Conservation (phyloP, 306 rosid species). For the Prosopis cineraria region DNA sequence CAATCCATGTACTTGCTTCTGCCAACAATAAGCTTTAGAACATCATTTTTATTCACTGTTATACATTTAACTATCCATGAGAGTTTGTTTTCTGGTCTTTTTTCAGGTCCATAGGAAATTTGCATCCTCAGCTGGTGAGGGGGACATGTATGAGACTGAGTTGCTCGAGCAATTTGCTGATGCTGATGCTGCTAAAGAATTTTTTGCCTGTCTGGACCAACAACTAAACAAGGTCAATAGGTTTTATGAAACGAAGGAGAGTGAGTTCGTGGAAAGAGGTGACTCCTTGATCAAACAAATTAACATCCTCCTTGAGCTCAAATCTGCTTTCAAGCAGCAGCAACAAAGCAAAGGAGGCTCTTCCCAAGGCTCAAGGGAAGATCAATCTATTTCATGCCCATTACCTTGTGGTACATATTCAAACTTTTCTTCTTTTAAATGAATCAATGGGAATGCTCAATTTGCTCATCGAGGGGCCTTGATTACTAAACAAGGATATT, state of each 20-base stretch:
- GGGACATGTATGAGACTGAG: constrained; percentile 89
- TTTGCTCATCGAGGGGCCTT: constrained; percentile 8
- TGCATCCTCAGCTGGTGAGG: constrained; percentile 73
- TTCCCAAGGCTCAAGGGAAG: constrained; percentile 65
- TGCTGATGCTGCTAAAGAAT: constrained; percentile 73
- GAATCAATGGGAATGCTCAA: not conserved
- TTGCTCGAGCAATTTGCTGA: constrained; percentile 79
- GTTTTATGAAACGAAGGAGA: constrained; percentile 76
- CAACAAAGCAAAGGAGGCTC: constrained; percentile 36
- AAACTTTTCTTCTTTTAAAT: constrained; percentile 15
- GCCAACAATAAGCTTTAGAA: constrained; percentile 4
- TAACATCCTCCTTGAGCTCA: constrained; percentile 74
- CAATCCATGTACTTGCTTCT: constrained; percentile 70
- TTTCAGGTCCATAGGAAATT: constrained; percentile 86
- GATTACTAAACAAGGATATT: not conserved
- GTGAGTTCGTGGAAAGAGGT: constrained; percentile 84
- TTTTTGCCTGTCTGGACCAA: constrained; percentile 74
- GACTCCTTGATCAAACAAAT: constrained; percentile 80
- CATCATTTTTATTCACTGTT: not conserved
- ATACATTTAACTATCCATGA: constrained; percentile 9
- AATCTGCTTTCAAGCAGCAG: constrained; percentile 54
- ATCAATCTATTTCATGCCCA: constrained; percentile 76
- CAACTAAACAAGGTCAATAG: constrained; percentile 92
- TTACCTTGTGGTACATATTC: constrained; percentile 66
- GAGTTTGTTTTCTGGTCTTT: not conserved